Base-by-base conservation (phyloP, 2,329 filamentous ascomycete genomes). In the Penicillium fuscoglaucum region DNA sequence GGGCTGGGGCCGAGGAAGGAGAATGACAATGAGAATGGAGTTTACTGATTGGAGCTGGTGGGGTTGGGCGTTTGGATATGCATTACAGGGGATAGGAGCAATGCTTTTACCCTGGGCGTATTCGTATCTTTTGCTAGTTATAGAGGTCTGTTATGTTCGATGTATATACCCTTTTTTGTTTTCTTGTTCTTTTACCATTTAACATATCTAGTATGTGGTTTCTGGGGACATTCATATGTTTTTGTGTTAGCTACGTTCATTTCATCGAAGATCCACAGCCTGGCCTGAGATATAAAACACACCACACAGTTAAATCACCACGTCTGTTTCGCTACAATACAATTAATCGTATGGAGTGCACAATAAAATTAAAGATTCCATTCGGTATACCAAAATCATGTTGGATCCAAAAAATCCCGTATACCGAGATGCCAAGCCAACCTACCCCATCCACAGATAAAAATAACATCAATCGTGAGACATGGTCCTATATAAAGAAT, bases 1-100 rank as follows among this genome's bases (percentile, higher is more conserved):
- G 66, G 66, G 7, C 33, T 67, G 29, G 52, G 64, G 24, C 46
- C 46, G 37, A 46, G 37, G 51, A 62, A 47, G 31, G 58, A 48
- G 3, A 37, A 57, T 41, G 43, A 35, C 9, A 48, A 31, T 37
- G 37, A 26, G 7, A 33, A 35, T 45, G 40, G 8, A n/a, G 12
- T 31, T 41, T 44, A 19, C 3, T 52, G 10, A 52, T 41, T 19
- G n/a, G 26, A 19, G 10, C 15, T 50, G 33, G 33, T 50, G n/a
- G 33, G 31, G 33, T 13, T 48, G 29, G 51, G 21, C 13, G 28
- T 43, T 37, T 10, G 41, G n/a, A 55, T 29, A 45, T 33, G 44
- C 26, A 40, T 49, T 15, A 15, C 8, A 6, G 1, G 10, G 44
- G 44, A 40, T 49, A 41, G 21, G 51, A 13, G 24, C 29, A 12